These are phyloP conservation scores for Aeminium ludgeri DNA, from an alignment of 495 filamentous ascomycete species.

Conservation along the genomic window DNA sequence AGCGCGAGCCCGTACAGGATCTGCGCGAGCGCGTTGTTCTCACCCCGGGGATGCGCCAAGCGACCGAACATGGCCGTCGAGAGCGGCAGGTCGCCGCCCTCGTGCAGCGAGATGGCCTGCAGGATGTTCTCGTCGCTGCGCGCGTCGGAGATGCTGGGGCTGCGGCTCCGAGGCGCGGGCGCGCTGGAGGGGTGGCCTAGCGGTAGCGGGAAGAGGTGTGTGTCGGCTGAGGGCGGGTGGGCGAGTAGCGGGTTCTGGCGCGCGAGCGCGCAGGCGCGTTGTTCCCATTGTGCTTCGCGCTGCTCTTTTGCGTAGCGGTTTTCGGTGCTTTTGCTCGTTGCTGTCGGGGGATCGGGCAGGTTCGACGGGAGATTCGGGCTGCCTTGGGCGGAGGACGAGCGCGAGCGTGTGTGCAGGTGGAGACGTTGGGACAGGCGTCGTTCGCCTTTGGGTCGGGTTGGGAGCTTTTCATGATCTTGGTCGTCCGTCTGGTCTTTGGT, in stretches of 20 bases:
- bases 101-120: constrained; percentile 88
- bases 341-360: constrained; percentile 43
- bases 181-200: neutral
- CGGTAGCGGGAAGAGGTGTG: too few species aligned
- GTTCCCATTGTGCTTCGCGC: constrained; percentile 57
- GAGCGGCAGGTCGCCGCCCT: constrained; percentile 53
- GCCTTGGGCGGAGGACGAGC: constrained; percentile 33
- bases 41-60: constrained; percentile 68
- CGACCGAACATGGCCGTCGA: constrained; percentile 77
- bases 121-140: constrained; percentile 65
- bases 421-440: constrained; percentile 47
- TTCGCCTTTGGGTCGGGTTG: constrained; percentile 18
- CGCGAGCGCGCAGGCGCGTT: constrained; percentile 71
- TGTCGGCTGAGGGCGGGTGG: neutral
- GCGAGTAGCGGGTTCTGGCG: constrained; percentile 34
- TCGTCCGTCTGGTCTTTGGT: constrained; percentile 12
- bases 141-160: constrained; percentile 9
- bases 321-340: neutral
- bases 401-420: constrained; percentile 42
- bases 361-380: constrained; percentile 63
- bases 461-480: constrained; percentile 23
- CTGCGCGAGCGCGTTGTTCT: constrained; percentile 85
- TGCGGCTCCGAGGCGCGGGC: constrained; percentile 1
- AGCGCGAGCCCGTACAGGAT: constrained; percentile 91
- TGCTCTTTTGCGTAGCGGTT: constrained; percentile 31